These are phyloP conservation scores for Fusarium siculi DNA, from an alignment of 2,329 filamentous ascomycete genomes.

Conservation along the genomic window DNA sequence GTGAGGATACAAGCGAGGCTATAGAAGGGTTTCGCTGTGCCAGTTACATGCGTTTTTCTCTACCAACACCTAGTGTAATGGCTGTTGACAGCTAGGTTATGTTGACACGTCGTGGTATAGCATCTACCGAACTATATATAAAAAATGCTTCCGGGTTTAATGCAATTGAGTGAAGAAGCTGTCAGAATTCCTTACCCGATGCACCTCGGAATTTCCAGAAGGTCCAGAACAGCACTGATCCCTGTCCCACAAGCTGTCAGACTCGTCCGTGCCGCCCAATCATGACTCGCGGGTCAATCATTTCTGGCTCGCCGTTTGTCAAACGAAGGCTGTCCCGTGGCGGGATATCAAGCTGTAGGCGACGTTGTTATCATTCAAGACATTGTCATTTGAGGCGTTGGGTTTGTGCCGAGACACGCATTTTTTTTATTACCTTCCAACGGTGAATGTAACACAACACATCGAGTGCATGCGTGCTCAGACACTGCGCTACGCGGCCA, in stretches of 20 bases:
- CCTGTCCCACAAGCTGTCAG: constrained; percentile 14
- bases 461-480: not conserved
- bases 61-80: not conserved
- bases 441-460: not conserved
- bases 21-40: constrained; percentile 1
- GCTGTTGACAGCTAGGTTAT: not conserved
- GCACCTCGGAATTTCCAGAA: constrained; percentile 30
- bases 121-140: not conserved
- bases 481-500: not conserved
- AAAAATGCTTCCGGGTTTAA: not conserved
- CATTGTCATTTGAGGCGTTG: not conserved
- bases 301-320: not conserved
- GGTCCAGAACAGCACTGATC: constrained; percentile 20
- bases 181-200: constrained; percentile 9
- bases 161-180: not conserved
- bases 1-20: not conserved
- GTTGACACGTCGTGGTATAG: not conserved
- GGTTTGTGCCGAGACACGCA: not conserved
- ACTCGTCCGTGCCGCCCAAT: not conserved
- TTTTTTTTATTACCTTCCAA: not conserved
- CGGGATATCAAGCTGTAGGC: not conserved
- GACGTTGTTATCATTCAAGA: not conserved
- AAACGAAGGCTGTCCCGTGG: not conserved
- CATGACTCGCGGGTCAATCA: constrained; percentile 9
- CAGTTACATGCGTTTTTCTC: not conserved